phyloP scores from a whole-genome alignment of 2,329 filamentous ascomycete genomes.

The Fusarium pseudoanthophilum region DNA sequence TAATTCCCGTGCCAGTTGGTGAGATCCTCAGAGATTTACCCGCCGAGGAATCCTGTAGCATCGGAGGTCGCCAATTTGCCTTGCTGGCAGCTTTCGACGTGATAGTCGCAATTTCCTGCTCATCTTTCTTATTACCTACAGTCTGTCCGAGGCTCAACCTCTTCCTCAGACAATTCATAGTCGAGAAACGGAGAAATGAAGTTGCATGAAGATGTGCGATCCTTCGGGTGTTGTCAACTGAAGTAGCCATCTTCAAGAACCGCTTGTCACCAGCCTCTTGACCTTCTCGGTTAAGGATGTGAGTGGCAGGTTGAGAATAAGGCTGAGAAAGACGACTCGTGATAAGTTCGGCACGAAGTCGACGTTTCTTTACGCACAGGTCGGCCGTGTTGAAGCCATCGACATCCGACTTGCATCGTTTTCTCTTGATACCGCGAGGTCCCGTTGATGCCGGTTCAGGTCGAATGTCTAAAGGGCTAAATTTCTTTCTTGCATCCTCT shows the following conservation, averaged over 20 bases:
- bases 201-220: constrained; percentile 59
- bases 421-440: constrained; percentile 57
- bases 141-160: constrained; percentile 51
- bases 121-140: constrained; percentile 47
- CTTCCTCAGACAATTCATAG: constrained; percentile 69
- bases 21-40: constrained; percentile 33
- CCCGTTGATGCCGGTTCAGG: not conserved
- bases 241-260: constrained; percentile 60
- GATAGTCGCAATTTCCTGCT: constrained; percentile 38
- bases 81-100: constrained; percentile 34
- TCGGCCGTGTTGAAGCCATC: constrained; percentile 64
- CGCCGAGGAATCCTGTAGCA: constrained; percentile 33
- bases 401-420: constrained; percentile 65
- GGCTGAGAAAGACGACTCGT: constrained; percentile 77
- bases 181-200: constrained; percentile 71
- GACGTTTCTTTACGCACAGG: constrained; percentile 73
- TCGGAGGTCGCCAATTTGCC: constrained; percentile 39
- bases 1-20: constrained; percentile 16
- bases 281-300: constrained; percentile 72
- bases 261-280: constrained; percentile 57
- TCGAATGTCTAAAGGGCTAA: constrained; percentile 24
- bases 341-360: constrained; percentile 70
- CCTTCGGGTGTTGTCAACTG: constrained; percentile 50
- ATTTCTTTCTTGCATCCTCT: not conserved
- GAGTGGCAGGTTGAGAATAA: constrained; percentile 75